Evolutionary conservation across 139 green algal species (phyloP).

Genomic region (Auxenochlorella pyrenoidosa): DNA sequence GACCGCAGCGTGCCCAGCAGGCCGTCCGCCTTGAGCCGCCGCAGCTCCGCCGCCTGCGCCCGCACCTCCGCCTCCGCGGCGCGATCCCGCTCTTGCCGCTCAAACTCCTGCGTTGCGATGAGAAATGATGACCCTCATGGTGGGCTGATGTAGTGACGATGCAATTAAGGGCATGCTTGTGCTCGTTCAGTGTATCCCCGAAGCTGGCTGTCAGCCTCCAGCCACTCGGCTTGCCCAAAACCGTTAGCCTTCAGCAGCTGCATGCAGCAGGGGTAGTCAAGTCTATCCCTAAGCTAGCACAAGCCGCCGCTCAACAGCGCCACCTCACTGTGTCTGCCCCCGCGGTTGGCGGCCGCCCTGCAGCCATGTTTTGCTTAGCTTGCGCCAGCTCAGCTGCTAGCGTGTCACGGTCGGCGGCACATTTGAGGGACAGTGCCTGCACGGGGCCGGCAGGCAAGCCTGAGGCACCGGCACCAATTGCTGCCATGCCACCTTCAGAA

Average conservation of each 20-base stretch:
- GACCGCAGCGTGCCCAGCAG: slow-evolving; percentile 31
- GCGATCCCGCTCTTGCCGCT: slow-evolving; percentile 50
- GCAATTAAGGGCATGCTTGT: no score
- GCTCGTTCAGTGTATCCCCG: no score
- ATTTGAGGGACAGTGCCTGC: slow-evolving; percentile 74
- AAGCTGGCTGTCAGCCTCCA: no score
- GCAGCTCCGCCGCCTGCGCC: slow-evolving; percentile 44
- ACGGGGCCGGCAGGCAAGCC: background rate
- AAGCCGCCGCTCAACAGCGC: background rate
- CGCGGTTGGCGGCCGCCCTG: slow-evolving; percentile 73
- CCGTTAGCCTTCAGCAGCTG: no score
- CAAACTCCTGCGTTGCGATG: slow-evolving; percentile 43
- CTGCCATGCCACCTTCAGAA: no score
- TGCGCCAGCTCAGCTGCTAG: slow-evolving; percentile 55
- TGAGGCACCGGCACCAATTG: no score
- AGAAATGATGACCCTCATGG: no score
- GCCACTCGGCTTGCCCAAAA: no score
- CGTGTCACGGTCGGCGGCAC: slow-evolving; percentile 65
- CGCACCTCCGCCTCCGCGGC: slow-evolving; percentile 50
- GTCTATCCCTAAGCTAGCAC: background rate
- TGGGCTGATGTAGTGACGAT: no score
- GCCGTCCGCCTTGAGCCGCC: slow-evolving; percentile 28
- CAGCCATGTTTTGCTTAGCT: slow-evolving; percentile 46
- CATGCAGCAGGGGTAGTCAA: no score
- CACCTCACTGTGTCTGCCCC: slow-evolving; percentile 37